A percentile compares a stretch with the other conserved stretches of the same genome.
Conservation (phyloP, 495 filamentous ascomycete genomes). For the Penicillium roqueforti region DNA sequence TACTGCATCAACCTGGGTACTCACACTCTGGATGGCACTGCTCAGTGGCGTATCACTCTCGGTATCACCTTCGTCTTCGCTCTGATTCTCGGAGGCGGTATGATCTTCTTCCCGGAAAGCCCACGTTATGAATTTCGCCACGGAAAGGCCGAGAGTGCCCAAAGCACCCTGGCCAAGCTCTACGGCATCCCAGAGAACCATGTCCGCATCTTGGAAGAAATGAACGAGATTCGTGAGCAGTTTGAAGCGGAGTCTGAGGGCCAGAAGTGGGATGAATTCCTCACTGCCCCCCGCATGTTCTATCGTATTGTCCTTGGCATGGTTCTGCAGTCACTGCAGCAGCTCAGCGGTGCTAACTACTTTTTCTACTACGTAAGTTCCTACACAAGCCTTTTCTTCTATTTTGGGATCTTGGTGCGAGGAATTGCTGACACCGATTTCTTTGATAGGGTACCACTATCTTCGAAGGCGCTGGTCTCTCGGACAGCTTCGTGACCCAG, state of each 20-base stretch:
- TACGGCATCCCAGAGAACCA: slow-evolving; percentile 68
- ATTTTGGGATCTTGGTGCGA: not conserved
- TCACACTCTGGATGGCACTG: slow-evolving; percentile 39
- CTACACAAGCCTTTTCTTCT: slow-evolving; percentile 19
- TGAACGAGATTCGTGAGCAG: slow-evolving; percentile 61
- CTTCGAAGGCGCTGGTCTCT: slow-evolving; percentile 65
- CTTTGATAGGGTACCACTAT: slow-evolving; percentile 70
- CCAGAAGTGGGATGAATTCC: slow-evolving; percentile 62
- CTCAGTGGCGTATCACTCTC: slow-evolving; percentile 75
- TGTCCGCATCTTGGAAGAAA: slow-evolving; percentile 59
- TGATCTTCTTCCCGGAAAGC: slow-evolving; percentile 66
- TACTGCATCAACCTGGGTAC: slow-evolving; percentile 80
- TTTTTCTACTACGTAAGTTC: slow-evolving; percentile 72
- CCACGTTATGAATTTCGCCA: slow-evolving; percentile 65
- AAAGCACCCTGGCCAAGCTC: slow-evolving; percentile 60
- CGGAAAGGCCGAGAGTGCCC: slow-evolving; percentile 60
- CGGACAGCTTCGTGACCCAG: slow-evolving; percentile 65
- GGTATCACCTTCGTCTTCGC: slow-evolving; percentile 74
- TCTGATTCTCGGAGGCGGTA: slow-evolving; percentile 66
- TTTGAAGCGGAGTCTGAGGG: slow-evolving; percentile 51
- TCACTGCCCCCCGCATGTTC: slow-evolving; percentile 67
- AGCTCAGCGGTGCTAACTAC: slow-evolving; percentile 67
- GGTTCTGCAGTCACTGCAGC: slow-evolving; percentile 63
- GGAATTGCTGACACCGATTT: slow-evolving; percentile 30
- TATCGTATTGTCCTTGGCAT: slow-evolving; percentile 68